phyloP scores from a whole-genome alignment of 495 filamentous ascomycete genomes.

The Podospora pseudoanserina region DNA sequence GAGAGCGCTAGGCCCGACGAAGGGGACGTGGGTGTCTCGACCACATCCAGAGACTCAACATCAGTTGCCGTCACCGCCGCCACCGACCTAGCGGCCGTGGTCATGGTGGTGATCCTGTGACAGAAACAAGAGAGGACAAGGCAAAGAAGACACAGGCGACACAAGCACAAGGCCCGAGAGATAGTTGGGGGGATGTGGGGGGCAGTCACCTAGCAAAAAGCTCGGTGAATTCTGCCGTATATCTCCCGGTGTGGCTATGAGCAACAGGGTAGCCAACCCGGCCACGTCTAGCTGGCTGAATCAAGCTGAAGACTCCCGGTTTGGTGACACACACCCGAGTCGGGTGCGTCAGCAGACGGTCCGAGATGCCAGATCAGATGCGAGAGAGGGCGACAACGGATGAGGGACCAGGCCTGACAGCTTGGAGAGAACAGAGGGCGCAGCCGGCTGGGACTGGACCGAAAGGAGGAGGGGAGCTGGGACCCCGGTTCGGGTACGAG shows the following conservation, averaged over 20 bases:
- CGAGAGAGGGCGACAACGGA: not conserved
- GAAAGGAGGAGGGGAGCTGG: not conserved
- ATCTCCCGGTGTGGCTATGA: not conserved
- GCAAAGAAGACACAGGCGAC: not conserved
- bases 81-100: conserved; percentile 17
- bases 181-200: not conserved
- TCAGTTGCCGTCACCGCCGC: conserved; percentile 17
- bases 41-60: conserved; percentile 21
- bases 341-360: not conserved
- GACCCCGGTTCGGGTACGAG: not conserved
- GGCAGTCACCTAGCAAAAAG: not conserved
- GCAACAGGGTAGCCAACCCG: not conserved
- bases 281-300: not conserved
- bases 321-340: not conserved
- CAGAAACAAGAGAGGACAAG: not conserved
- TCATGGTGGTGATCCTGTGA: conserved; percentile 16
- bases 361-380: not conserved
- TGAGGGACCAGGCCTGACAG: not conserved
- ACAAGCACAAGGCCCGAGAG: not conserved
- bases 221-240: conserved; percentile 8
- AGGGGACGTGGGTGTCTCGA: conserved; percentile 42
- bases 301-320: not conserved
- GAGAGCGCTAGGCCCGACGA: conserved; percentile 54
- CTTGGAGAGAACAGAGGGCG: not conserved
- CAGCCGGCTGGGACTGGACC: not conserved